Percentiles rank a stretch among this genome's conserved stretches.
These are phyloP conservation scores for Ocimum tenuiflorum DNA, from an alignment of 257 asterid genomes.

Conservation along the genomic window DNA sequence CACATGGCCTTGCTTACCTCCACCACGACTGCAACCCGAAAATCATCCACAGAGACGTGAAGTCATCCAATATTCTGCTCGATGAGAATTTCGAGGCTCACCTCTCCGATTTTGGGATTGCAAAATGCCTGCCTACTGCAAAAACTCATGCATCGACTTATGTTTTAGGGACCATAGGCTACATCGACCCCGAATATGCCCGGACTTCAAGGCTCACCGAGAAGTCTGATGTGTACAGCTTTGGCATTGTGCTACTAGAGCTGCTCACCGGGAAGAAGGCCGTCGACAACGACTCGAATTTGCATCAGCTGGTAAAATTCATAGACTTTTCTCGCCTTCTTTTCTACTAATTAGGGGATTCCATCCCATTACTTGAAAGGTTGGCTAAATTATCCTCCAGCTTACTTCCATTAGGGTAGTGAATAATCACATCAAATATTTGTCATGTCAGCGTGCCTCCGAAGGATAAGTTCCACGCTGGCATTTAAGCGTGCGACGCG, in stretches of 20 bases:
- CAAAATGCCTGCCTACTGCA: conserved; percentile 57
- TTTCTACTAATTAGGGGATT: too few relatives aligned
- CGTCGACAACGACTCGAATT: conserved; percentile 68
- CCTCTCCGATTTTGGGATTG: conserved; percentile 91
- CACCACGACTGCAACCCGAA: conserved; percentile 89
- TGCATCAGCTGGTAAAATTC: conserved; percentile 76
- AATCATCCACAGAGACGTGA: conserved; percentile 88
- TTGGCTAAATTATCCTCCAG: too few relatives aligned
- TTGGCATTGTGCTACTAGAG: conserved; percentile 90
- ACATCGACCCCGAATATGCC: conserved; percentile 95
- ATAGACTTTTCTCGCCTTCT: neutral
- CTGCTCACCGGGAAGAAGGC: conserved; percentile 88
- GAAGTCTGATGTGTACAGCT: conserved; percentile 91
- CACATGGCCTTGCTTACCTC: conserved; percentile 94
- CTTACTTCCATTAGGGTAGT: too few relatives aligned
- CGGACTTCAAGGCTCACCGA: conserved; percentile 83
- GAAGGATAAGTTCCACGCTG: too few relatives aligned
- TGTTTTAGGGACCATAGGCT: conserved; percentile 94
- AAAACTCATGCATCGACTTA: conserved; percentile 83
- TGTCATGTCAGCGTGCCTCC: too few relatives aligned
- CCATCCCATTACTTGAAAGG: too few relatives aligned
- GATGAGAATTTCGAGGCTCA: conserved; percentile 90
- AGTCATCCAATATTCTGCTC: conserved; percentile 77
- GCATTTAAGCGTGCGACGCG: too few relatives aligned
- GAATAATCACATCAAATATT: too few relatives aligned